Evolutionary conservation across 1,139 yeast genomes (phyloP).

Genomic region (Sugiyamaella japonica): DNA sequence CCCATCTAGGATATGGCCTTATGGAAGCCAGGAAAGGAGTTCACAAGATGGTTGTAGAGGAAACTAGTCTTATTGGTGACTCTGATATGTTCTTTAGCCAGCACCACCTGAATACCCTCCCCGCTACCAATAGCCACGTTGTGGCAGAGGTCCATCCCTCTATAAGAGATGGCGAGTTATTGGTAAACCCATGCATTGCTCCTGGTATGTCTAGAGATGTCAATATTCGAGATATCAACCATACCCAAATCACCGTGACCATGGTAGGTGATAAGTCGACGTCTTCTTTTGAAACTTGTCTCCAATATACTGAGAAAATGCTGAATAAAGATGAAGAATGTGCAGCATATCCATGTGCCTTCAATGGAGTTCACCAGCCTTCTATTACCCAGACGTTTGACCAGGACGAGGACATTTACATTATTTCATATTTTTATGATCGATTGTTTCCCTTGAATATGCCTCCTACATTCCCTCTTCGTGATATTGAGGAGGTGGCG

Average conservation of each 20-base stretch:
- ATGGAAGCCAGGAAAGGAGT: conserved; percentile 88
- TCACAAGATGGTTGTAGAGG: conserved; percentile 45
- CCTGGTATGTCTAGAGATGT: conserved; percentile 57
- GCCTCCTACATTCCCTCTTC: conserved; percentile 76
- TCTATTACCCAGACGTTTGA: conserved; percentile 74
- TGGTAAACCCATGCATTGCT: conserved; percentile 78
- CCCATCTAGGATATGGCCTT: conserved; percentile 89
- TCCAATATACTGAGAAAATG: conserved; percentile 70
- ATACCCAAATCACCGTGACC: conserved; percentile 47
- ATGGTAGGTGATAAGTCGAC: conserved; percentile 65
- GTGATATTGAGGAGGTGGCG: conserved; percentile 71
- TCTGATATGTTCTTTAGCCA: neutral
- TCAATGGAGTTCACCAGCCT: conserved; percentile 95
- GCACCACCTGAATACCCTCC: neutral
- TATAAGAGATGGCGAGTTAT: conserved; percentile 21
- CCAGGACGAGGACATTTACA: conserved; percentile 65
- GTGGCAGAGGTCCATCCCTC: conserved; percentile 6
- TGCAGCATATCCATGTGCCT: conserved; percentile 73
- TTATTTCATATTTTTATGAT: conserved; percentile 88
- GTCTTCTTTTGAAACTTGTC: conserved; percentile 62
- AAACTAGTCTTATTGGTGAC: neutral
- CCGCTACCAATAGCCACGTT: conserved; percentile 8
- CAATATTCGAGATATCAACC: conserved; percentile 20
- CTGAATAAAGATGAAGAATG: conserved; percentile 78
- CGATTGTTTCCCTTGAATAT: conserved; percentile 84